phyloP scores from a whole-genome alignment of 2,329 filamentous ascomycete species.

The Beauveria caledonica region DNA sequence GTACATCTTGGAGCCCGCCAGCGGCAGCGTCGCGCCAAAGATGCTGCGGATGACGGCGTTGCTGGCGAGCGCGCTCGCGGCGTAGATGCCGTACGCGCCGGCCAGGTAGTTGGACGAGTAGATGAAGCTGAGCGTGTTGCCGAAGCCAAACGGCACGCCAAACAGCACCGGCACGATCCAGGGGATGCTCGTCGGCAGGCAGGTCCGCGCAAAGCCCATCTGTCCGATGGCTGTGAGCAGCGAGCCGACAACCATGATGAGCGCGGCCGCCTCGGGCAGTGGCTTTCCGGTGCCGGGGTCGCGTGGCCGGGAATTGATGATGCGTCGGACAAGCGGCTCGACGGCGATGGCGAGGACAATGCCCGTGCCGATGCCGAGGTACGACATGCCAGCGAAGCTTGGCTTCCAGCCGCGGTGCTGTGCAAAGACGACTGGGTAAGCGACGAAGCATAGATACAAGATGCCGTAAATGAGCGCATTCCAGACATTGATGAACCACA shows the following conservation, averaged over 20 bases:
- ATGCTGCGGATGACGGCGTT: constrained; percentile 45
- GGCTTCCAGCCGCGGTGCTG: constrained; percentile 68
- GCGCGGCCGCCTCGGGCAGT: constrained; percentile 72
- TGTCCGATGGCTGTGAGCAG: constrained; percentile 69
- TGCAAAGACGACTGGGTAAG: constrained; percentile 78
- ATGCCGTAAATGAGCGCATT: constrained; percentile 64
- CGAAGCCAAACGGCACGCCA: constrained; percentile 69
- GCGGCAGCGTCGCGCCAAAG: constrained; percentile 12
- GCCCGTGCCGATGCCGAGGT: constrained; percentile 60
- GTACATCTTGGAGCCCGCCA: constrained; percentile 57
- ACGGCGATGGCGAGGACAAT: constrained; percentile 51
- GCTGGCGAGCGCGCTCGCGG: constrained; percentile 70
- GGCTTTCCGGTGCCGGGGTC: constrained; percentile 68
- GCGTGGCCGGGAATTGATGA: constrained; percentile 68
- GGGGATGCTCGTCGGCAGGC: constrained; percentile 65
- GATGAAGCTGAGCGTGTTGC: constrained; percentile 73
- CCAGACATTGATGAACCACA: constrained; percentile 62
- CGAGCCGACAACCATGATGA: constrained; percentile 70
- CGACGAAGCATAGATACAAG: constrained; percentile 83
- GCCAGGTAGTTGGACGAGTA: constrained; percentile 75
- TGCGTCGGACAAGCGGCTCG: constrained; percentile 64
- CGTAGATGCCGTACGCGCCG: constrained; percentile 70
- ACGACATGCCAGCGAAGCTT: constrained; percentile 67
- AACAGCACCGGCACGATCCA: constrained; percentile 75
- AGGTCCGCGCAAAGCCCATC: constrained; percentile 84